Evolutionary conservation across 2,329 filamentous ascomycete species (phyloP), one percentile per base, ranked within the genome.

Genomic region (Alternaria sp.): DNA sequence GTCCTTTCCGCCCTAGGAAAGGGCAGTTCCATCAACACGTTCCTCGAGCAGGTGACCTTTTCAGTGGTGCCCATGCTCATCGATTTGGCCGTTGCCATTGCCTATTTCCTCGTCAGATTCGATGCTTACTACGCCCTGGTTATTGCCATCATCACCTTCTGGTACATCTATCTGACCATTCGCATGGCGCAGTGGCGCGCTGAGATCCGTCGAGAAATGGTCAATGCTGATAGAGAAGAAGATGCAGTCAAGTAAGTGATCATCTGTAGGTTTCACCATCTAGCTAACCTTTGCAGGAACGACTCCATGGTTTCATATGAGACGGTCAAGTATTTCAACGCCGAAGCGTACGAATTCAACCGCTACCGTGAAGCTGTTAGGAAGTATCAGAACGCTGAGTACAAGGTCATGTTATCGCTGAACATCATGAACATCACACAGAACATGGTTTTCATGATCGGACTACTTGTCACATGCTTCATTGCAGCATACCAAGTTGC

Each of bases 281-380:
- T 27, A 18, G 52, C 75, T 80, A 66, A 80, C 66, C 27, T 3
- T 3, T 43, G 12, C 64, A 87, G 85, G 81, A 98, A 97, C 76
- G 95, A 99, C 78, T 98, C 95, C 0, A 95, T 99, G 83, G 93
- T 95, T 64, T 97, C 93, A n/a, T 99, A 98, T 78, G 95, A 99
- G 81, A 89, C 87, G 1, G 87, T 89, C 45, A 88, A 89, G 66
- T 87, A 89, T 71, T 89, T 89, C 77, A 88, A 87, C 64, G 87
- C 87, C 18, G 85, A 89, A 62, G 78, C 78, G 1, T 84, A 86
- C 62, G 87, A 89, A 69, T 87, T 87, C 43, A 80, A 84, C 53
- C 81, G 86, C 7, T 89, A 88, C 70, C 83, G 81, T 30, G 78
- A 83, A 22, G 85, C 87, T 12, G 86, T 89, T 0, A 75, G 80